Evolutionary conservation across 2,329 filamentous ascomycete species (phyloP).

Genomic region (Fusarium dlaminii): DNA sequence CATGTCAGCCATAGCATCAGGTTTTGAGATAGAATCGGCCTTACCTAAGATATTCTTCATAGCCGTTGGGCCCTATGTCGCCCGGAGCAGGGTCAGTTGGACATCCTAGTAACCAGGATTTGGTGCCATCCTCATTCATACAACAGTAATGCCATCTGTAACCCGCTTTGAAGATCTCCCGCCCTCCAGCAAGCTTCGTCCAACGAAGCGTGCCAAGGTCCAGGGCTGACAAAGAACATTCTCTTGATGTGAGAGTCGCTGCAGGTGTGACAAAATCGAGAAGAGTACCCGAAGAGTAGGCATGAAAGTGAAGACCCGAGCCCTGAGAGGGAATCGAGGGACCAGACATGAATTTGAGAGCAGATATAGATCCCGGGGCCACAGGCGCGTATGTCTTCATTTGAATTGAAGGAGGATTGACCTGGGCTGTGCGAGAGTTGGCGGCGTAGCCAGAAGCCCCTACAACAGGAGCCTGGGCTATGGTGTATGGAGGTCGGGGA

Average conservation of each 20-base stretch:
- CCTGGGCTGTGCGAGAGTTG: conserved; percentile 73
- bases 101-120: conserved; percentile 96
- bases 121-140: conserved; percentile 93
- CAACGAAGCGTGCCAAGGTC: conserved; percentile 89
- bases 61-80: conserved; percentile 73
- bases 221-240: conserved; percentile 89
- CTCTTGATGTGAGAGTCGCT: conserved; percentile 83
- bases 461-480: conserved; percentile 60
- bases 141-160: conserved; percentile 99
- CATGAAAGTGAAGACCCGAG: conserved; percentile 93
- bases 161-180: conserved; percentile 90
- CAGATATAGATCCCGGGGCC: conserved; percentile 88
- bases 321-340: conserved; percentile 87
- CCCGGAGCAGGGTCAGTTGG: conserved; percentile 75
- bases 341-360: conserved; percentile 84
- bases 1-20: conserved; percentile 26
- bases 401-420: conserved; percentile 72
- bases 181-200: conserved; percentile 94
- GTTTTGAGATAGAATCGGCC: neutral
- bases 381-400: conserved; percentile 80
- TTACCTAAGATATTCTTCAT: conserved; percentile 85
- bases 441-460: conserved; percentile 72
- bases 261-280: conserved; percentile 95
- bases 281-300: conserved; percentile 90
- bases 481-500: conserved; percentile 62